Percentiles rank a stretch among this genome's conserved stretches.
phyloP scores from a whole-genome alignment of 2,329 filamentous ascomycete genomes.

The Beauveria scarabaeidicola region DNA sequence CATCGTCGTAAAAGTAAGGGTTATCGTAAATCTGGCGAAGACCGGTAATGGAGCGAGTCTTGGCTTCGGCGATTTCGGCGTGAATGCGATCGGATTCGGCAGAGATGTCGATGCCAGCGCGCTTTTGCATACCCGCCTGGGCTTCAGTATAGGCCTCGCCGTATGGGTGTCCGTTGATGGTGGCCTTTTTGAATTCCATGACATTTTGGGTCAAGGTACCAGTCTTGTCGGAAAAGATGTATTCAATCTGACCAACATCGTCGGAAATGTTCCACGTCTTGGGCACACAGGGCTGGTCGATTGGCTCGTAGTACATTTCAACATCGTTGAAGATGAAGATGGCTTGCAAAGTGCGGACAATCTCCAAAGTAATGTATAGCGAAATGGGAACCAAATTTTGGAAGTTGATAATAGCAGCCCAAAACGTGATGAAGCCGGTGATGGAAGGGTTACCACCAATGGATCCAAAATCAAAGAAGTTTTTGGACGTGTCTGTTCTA shows the following conservation, averaged over 20 bases:
- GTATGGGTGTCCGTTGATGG: conserved; percentile 91
- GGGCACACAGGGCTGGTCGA: conserved; percentile 91
- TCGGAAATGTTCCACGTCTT: conserved; percentile 99
- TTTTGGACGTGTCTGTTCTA: conserved; percentile 62
- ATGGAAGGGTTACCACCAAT: conserved; percentile 66
- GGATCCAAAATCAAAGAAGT: conserved; percentile 79
- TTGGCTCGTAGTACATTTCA: conserved; percentile 92
- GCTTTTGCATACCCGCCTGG: conserved; percentile 90
- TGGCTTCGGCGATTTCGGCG: conserved; percentile 71
- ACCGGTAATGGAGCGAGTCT: conserved; percentile 60
- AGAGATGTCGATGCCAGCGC: conserved; percentile 79
- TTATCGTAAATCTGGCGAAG: conserved; percentile 78
- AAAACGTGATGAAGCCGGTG: conserved; percentile 94
- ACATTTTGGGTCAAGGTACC: conserved; percentile 93
- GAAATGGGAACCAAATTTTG: conserved; percentile 99
- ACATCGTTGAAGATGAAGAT: conserved; percentile 96
- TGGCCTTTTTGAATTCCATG: conserved; percentile 99
- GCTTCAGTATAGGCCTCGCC: conserved; percentile 98
- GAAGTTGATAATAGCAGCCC: conserved; percentile 88
- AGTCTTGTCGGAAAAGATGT: conserved; percentile 98
- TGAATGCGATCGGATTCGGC: conserved; percentile 65
- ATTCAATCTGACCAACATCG: conserved; percentile 95
- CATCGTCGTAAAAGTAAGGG: conserved; percentile 81
- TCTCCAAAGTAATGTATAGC: conserved; percentile 93
- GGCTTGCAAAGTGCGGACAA: conserved; percentile 85